Conservation (phyloP, 768 basidiomycete species). For the Albatrellus ellisii region DNA sequence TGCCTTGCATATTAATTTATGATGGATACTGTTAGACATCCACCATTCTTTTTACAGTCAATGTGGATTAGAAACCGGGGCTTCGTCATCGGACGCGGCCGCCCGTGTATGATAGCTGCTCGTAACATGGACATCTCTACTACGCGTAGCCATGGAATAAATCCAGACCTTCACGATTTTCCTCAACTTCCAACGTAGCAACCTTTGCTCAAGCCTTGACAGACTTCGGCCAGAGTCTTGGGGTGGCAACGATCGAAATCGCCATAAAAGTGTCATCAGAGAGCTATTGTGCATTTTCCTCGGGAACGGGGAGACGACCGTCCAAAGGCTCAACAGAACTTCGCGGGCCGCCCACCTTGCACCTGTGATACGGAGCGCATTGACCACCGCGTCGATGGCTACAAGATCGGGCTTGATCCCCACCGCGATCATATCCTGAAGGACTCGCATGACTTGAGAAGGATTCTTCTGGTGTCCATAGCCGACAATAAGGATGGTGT, state of each 20-base stretch:
- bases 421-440: constrained; percentile 46
- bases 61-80: too few species aligned
- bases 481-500: constrained; percentile 66
- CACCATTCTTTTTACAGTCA: too few species aligned
- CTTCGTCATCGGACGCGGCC: too few species aligned
- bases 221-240: constrained; percentile 15
- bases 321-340: constrained; percentile 51
- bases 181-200: constrained; percentile 27
- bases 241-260: constrained; percentile 31
- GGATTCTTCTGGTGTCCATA: constrained; percentile 50
- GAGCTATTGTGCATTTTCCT: constrained; percentile 28
- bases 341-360: constrained; percentile 35
- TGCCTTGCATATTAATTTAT: too few species aligned
- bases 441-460: constrained; percentile 35
- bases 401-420: constrained; percentile 59
- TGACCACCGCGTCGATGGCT: constrained; percentile 56
- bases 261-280: constrained; percentile 30
- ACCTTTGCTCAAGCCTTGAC: constrained; percentile 21
- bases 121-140: background rate
- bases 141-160: background rate
- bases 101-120: background rate
- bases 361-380: constrained; percentile 51
- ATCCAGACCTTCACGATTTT: constrained; percentile 34
- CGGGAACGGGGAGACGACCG: constrained; percentile 47
- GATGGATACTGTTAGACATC: too few species aligned